Evolutionary conservation across 2,329 filamentous ascomycete genomes (phyloP), one percentile per base, ranked within the genome.

Genomic region (Aaosphaeria arxii): DNA sequence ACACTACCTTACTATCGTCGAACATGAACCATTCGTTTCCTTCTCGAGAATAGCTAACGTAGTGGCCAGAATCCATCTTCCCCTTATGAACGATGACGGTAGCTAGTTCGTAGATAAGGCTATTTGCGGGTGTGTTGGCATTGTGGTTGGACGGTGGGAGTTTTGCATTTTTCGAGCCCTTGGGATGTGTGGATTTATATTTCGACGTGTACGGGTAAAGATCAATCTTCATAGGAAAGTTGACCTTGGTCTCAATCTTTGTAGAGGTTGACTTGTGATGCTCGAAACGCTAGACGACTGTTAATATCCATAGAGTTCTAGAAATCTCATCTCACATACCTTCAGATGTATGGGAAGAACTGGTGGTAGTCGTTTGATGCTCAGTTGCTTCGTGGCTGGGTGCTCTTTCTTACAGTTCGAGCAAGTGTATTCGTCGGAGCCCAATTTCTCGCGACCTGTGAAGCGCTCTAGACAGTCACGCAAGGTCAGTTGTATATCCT

Each of bases 41-140:
- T 50, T 92, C 87, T 42, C 89, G 78, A 50, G 88, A 91, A 68
- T 95, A 96, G n/a, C 87, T 89, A 48, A 91, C 85, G 63, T 95
- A 96, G 66, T 96, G 91, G 11, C 91, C 92, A 1, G 89, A 91
- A 61, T 96, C 91, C 48, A 96, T 87, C 69, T 92, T 90, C 44
- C 92, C 92, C 51, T 95, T 89, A 64, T 97, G 92, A 36, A 96
- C 91, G 24, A 97, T 87, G 3, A 96, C 91, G 53, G 88, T 91
- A 13, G 91, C 81, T 1, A 97, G 80, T 57, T 96, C 90, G 67
- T 96, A 97, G 5, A 87, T 83, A 62, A 88, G 91, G 5, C 57
- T 61, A 81, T 85, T 58, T 32, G 62, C 43, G 5, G 61, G 51
- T 43, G 62, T 52, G 50, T 68, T 67, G 44, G 64, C 55, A 48